Base-by-base conservation (phyloP, 2,329 filamentous ascomycete genomes). In the Phialemoniopsis sp. region DNA sequence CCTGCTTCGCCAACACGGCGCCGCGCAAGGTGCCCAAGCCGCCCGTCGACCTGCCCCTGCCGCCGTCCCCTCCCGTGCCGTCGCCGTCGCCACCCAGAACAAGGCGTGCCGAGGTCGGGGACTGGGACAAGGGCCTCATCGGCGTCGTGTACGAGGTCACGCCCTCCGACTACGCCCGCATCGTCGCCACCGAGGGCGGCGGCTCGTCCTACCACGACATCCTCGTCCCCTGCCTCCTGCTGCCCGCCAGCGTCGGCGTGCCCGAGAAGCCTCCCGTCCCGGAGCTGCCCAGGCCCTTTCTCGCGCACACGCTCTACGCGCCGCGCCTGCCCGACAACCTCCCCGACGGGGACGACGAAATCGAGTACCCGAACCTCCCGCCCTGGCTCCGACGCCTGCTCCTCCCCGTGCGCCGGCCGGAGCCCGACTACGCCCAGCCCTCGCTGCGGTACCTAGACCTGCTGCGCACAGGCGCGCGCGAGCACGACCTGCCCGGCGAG, bases 111-210 rank as follows among this genome's bases (percentile, higher is more conserved):
- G 8, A 17, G 32, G 21, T 26, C 6, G 21, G 21, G 21, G 53
- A 65, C 39, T 95, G 89, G 89, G 68, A 80, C 46, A 90, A 89
- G 54, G 87, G 88, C 5, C 74, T 98, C 3, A 78, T 96, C 31
- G 93, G 93, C 17, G 89, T 95, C 13, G 93, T 97, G 4, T 98
- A 98, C 66, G 90, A 97, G 66, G 88, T 97, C 21, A 95, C 89
- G 1, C 67, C 74, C 14, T 62, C 75, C 32, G 93, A 98, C 65
- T 98, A 87, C 58, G 76, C 82, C 7, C 85, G 78, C 43, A 95
- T 98, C 50, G 84, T 97, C 44, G 83, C 83, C 5, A 96, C 90
- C 5, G 93, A 98, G 60, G 91, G 91, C 37, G 90, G 87, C 26
- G 90, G 90, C 14, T 66, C 81, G 3, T 76, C 82, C n/a, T 98